Percentiles rank a stretch among this genome's conserved stretches.
Conservation (phyloP, 306 rosid genomes). For the Echinosophora koreensis region DNA sequence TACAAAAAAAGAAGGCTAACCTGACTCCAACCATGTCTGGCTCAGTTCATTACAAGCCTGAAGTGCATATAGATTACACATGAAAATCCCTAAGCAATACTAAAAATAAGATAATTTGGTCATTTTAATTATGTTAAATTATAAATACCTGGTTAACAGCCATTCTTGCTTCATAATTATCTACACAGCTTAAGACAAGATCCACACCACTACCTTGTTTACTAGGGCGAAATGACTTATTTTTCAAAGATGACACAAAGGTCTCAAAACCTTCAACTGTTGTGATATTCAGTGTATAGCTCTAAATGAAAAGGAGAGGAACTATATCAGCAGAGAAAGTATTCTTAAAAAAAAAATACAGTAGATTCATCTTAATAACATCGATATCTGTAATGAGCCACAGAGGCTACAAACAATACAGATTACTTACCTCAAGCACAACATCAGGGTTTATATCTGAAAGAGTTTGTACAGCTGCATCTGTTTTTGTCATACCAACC, state of each 20-base stretch:
- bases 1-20: slow-evolving; percentile 51
- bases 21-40: slow-evolving; percentile 99
- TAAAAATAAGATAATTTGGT: not conserved
- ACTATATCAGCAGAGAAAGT: slow-evolving; percentile 46
- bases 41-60: slow-evolving; percentile 97
- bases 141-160: slow-evolving; percentile 92
- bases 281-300: slow-evolving; percentile 92
- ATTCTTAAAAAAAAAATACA: not conserved
- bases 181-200: slow-evolving; percentile 96
- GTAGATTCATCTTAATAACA: slow-evolving; percentile 16
- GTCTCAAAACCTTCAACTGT: slow-evolving; percentile 93
- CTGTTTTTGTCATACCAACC: slow-evolving; percentile 97
- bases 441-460: slow-evolving; percentile 96
- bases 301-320: slow-evolving; percentile 59
- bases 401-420: slow-evolving; percentile 9
- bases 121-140: slow-evolving; percentile 4
- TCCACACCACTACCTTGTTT: slow-evolving; percentile 90
- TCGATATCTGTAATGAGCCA: slow-evolving; percentile 24
- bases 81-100: slow-evolving; percentile 22
- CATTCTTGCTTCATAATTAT: slow-evolving; percentile 99
- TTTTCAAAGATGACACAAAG: slow-evolving; percentile 76
- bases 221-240: slow-evolving; percentile 73
- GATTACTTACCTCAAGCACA: slow-evolving; percentile 75
- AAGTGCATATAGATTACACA: slow-evolving; percentile 37
- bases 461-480: slow-evolving; percentile 95